phyloP scores from a whole-genome alignment of 306 rosid species.

The Quercus variabilis region DNA sequence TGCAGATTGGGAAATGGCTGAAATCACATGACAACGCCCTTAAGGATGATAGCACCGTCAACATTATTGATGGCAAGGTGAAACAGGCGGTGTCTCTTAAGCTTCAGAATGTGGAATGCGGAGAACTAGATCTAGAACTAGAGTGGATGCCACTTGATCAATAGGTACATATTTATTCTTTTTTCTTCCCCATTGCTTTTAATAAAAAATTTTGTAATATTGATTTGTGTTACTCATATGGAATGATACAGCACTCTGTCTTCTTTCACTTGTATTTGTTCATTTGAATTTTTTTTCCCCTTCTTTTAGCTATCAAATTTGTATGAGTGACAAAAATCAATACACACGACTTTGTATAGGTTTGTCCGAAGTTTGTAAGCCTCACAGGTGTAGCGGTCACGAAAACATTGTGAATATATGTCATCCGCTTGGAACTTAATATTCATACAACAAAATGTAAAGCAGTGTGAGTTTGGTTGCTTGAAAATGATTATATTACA shows the following conservation, averaged over 20 bases:
- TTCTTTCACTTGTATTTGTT: conserved; percentile 20
- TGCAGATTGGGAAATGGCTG: conserved; percentile 99
- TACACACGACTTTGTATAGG: background rate
- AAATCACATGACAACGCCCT: conserved; percentile 90
- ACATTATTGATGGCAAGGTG: conserved; percentile 69
- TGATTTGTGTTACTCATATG: conserved; percentile 3
- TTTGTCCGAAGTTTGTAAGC: background rate
- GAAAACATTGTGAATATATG: background rate
- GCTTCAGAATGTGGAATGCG: conserved; percentile 95
- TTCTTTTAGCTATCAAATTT: background rate
- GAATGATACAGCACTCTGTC: conserved; percentile 16
- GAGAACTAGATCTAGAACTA: conserved; percentile 76
- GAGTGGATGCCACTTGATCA: conserved; percentile 96
- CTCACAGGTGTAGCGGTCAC: background rate
- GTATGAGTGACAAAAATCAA: background rate
- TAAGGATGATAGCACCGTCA: conserved; percentile 66
- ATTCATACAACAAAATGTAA: background rate
- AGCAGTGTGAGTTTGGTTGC: too few species aligned
- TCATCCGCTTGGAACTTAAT: background rate
- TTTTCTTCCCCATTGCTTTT: conserved; percentile 17
- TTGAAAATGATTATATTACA: too few species aligned
- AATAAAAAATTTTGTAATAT: conserved; percentile 25
- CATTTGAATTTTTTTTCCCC: background rate
- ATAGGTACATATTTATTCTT: conserved; percentile 41
- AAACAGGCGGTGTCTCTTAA: conserved; percentile 66